A percentile compares a stretch with the other conserved stretches of the same genome.
phyloP scores from a whole-genome alignment of 257 asterid species.

The Nicotiana tomentosiformis region DNA sequence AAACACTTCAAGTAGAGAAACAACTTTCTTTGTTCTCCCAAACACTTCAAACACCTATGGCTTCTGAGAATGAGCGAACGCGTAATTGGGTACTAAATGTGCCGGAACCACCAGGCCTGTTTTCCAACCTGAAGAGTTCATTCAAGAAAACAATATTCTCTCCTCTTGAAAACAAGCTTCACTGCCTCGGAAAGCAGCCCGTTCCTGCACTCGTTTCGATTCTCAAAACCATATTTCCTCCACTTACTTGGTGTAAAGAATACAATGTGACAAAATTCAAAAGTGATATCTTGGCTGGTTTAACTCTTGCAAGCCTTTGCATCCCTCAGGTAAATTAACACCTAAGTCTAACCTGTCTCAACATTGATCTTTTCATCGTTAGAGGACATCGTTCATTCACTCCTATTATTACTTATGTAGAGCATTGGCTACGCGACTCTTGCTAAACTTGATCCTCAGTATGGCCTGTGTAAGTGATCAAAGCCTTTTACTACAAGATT shows the following conservation, averaged over 20 bases:
- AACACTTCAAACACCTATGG: conserved; percentile 26
- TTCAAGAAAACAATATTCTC: background rate
- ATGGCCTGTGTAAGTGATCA: conserved; percentile 37
- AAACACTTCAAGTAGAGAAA: conserved; percentile 22
- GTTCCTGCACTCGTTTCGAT: background rate
- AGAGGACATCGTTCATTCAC: background rate
- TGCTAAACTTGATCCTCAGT: conserved; percentile 40
- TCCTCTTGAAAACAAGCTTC: conserved; percentile 6
- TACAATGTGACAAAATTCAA: conserved; percentile 24
- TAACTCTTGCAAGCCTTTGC: conserved; percentile 46
- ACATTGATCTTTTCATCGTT: background rate
- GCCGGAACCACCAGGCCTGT: conserved; percentile 29
- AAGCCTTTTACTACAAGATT: background rate
- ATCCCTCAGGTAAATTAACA: conserved; percentile 31
- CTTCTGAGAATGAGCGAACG: conserved; percentile 2
- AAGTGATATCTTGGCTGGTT: conserved; percentile 34
- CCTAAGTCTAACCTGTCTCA: background rate
- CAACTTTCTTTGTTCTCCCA: conserved; percentile 19
- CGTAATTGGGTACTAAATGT: conserved; percentile 28
- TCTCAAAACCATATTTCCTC: conserved; percentile 24
- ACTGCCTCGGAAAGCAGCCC: background rate
- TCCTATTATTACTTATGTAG: conserved; percentile 9
- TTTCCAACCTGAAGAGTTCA: background rate
- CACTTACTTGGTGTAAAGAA: conserved; percentile 23
- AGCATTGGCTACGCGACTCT: conserved; percentile 38